phyloP scores from a whole-genome alignment of 2,329 filamentous ascomycete species.

The Aspergillus caelatus region DNA sequence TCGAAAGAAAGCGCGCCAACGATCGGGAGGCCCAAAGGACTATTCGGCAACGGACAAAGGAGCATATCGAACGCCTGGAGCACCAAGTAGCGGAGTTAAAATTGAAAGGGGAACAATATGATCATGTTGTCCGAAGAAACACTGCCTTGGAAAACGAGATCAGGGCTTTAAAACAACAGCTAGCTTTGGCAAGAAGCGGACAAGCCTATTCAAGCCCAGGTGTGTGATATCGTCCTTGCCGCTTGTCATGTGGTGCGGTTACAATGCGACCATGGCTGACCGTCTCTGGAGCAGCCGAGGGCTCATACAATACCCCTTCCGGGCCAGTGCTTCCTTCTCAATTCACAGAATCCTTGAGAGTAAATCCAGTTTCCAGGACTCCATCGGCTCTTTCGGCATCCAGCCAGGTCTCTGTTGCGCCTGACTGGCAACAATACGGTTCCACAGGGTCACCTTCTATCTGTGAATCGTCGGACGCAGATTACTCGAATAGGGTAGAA shows the following conservation, averaged over 20 bases:
- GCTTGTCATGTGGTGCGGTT: background rate
- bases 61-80: conserved; percentile 62
- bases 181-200: conserved; percentile 37
- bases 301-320: conserved; percentile 20
- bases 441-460: conserved; percentile 31
- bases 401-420: conserved; percentile 28
- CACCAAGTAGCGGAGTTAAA: conserved; percentile 56
- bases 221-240: conserved; percentile 12
- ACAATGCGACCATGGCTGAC: background rate
- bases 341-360: conserved; percentile 23
- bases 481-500: conserved; percentile 29
- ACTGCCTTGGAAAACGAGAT: conserved; percentile 59
- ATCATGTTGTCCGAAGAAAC: conserved; percentile 57
- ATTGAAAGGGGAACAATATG: conserved; percentile 53
- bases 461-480: conserved; percentile 31
- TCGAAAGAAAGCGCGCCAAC: conserved; percentile 63
- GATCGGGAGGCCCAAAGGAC: conserved; percentile 63
- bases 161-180: conserved; percentile 52
- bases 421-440: conserved; percentile 33
- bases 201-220: conserved; percentile 22
- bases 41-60: conserved; percentile 61
- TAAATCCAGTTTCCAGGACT: conserved; percentile 24
- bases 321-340: conserved; percentile 29
- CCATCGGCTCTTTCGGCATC: conserved; percentile 28
- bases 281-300: conserved; percentile 16